Conservation (phyloP, 345 rosid genomes). For the Linum lewisii region DNA sequence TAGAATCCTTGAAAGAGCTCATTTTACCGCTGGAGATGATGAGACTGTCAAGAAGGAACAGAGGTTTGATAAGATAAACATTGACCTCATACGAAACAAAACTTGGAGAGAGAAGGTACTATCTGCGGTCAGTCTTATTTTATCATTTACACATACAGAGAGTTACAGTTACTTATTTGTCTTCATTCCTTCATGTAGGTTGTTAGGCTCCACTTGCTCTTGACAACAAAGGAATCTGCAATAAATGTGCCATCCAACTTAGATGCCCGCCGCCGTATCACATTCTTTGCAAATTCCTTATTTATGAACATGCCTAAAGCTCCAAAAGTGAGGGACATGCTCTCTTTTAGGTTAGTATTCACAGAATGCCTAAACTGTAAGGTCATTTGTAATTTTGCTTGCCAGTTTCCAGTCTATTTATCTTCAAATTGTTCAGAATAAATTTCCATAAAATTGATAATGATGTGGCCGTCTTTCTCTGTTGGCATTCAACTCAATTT, state of each 20-base stretch:
- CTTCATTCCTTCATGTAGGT: slow-evolving; percentile 33
- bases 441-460: no score
- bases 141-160: background rate
- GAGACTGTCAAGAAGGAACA: slow-evolving; percentile 41
- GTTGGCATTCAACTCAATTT: no score
- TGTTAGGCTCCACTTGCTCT: slow-evolving; percentile 63
- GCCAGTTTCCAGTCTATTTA: background rate
- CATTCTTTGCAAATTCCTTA: slow-evolving; percentile 93
- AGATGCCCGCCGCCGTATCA: slow-evolving; percentile 97
- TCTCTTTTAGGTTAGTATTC: slow-evolving; percentile 70
- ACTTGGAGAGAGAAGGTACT: slow-evolving; percentile 73
- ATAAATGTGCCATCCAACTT: slow-evolving; percentile 84
- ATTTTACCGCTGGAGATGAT: slow-evolving; percentile 7
- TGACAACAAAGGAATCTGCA: slow-evolving; percentile 94
- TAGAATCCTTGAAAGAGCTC: slow-evolving; percentile 54
- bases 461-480: no score
- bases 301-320: slow-evolving; percentile 94
- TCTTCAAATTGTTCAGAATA: slow-evolving; percentile 5
- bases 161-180: slow-evolving; percentile 7
- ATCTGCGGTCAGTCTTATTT: background rate
- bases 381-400: background rate
- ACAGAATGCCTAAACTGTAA: background rate
- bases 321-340: slow-evolving; percentile 81
- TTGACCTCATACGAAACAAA: slow-evolving; percentile 11
- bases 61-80: slow-evolving; percentile 64